Evolutionary conservation across 164 flowering plant genomes (phyloP).

Genomic region (Santalum album): DNA sequence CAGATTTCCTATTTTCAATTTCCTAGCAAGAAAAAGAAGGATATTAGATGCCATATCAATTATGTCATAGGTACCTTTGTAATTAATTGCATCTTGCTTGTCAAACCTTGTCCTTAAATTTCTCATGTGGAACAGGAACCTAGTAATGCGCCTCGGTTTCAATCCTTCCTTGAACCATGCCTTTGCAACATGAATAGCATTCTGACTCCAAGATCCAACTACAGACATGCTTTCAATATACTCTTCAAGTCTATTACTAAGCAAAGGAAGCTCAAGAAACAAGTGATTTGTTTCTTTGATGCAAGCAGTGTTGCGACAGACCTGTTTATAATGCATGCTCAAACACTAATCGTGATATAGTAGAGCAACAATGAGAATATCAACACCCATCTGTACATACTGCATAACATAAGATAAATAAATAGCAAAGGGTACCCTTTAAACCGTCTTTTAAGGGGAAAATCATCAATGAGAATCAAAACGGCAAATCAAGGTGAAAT

Average conservation of each 20-base stretch:
- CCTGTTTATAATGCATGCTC: conserved; percentile 26
- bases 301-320: conserved; percentile 52
- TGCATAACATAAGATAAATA: not conserved
- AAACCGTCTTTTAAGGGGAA: no score
- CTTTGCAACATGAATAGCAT: conserved; percentile 82
- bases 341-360: not conserved
- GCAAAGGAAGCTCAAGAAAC: conserved; percentile 82
- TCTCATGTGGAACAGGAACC: conserved; percentile 96
- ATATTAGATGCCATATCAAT: not conserved
- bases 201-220: conserved; percentile 89
- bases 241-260: conserved; percentile 56
- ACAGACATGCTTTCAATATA: conserved; percentile 63
- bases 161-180: conserved; percentile 90
- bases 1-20: conserved; percentile 69
- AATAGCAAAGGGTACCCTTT: no score
- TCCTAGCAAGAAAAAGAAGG: conserved; percentile 39
- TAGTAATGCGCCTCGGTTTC: conserved; percentile 71
- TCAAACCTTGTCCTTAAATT: conserved; percentile 70
- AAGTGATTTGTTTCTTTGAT: conserved; percentile 84
- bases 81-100: conserved; percentile 6
- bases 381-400: not conserved
- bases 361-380: no score
- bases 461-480: no score
- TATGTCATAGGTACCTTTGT: no score
- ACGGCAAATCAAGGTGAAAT: no score